Evolutionary conservation across 768 basidiomycete species (phyloP).

Genomic region (Xerocomellus dryophilus): DNA sequence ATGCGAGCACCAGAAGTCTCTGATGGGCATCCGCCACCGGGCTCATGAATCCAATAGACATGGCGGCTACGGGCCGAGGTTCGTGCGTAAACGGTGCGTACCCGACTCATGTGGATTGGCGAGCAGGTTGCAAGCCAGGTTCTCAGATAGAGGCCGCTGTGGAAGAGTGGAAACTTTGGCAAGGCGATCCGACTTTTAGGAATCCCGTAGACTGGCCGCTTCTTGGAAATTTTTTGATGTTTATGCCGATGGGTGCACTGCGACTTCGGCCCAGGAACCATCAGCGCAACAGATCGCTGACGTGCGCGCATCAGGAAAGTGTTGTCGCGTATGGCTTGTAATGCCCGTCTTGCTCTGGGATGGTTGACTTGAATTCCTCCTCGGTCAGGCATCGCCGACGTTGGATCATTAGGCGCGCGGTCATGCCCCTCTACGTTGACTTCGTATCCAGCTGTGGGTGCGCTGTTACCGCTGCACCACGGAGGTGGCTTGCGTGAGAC

Average conservation of each 20-base stretch:
- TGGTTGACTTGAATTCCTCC: neutral
- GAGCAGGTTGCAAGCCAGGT: neutral
- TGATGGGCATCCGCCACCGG: constrained; percentile 22
- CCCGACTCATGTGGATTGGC: neutral
- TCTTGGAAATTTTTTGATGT: constrained; percentile 15
- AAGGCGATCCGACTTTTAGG: constrained; percentile 16
- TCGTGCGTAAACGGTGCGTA: constrained; percentile 4
- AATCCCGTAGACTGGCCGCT: constrained; percentile 7
- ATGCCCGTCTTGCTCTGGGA: neutral
- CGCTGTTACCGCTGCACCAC: neutral
- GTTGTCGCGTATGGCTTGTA: neutral
- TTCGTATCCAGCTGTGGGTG: neutral
- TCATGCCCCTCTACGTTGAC: neutral
- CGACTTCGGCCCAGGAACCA: constrained; percentile 22
- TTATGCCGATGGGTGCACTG: constrained; percentile 15
- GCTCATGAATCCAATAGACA: neutral
- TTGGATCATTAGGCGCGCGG: neutral
- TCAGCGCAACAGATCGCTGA: constrained; percentile 18
- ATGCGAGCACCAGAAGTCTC: neutral
- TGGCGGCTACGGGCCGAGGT: neutral
- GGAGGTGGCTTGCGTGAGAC: neutral
- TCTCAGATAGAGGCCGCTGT: neutral
- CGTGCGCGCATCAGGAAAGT: neutral
- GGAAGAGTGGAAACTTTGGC: constrained; percentile 2
- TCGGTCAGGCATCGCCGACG: neutral